Evolutionary conservation across 768 basidiomycete species (phyloP), one percentile per base, ranked within the genome.

Genomic region (Leccinum boreale): DNA sequence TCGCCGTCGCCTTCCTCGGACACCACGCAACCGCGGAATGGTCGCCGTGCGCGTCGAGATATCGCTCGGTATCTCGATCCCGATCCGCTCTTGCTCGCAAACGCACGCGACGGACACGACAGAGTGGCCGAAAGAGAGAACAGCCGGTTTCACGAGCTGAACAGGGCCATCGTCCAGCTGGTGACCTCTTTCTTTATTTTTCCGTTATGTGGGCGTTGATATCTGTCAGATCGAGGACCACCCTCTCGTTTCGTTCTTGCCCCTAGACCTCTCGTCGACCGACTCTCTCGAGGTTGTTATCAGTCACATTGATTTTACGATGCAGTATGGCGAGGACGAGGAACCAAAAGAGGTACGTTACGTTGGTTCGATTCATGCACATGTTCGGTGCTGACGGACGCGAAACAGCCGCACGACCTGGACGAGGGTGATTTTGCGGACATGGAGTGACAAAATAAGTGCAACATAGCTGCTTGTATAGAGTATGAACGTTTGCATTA

Each of bases 241-340:
- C 71, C 97, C 96, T 28, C 83, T 99, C 42, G 97, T 99, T 21
- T 94, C 94, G 2, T 99, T 99, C 78, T 75, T 99, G 36, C 95
- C 97, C 3, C 81, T 99, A 42, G 94, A 99, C 74, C 84, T 98
- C 33, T 86, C 93, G 15, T 84, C 85, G 60, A 83, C 94, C 50
- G 93, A 97, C 65, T 95, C 94, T 1, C 79, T 99, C 53, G 91
- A 92, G 67, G 87, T 84, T 2, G 86, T 98, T 10, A 80, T 99
- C 58, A 94, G 93, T 70, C 94, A 99, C 71, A 90, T 99, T 54
- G 97, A 99, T 76, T 96, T 93, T 66, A 90, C 93, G 57, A 94
- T 99, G 86, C 97, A 99, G 70, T 99, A 97, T 67, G 96, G 96
- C 33, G 96, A 98, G 76, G 93, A 95, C 58, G 96, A 99, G 70